Evolutionary conservation across 2,329 filamentous ascomycete species (phyloP).

Genomic region (Cladosporium sp.): DNA sequence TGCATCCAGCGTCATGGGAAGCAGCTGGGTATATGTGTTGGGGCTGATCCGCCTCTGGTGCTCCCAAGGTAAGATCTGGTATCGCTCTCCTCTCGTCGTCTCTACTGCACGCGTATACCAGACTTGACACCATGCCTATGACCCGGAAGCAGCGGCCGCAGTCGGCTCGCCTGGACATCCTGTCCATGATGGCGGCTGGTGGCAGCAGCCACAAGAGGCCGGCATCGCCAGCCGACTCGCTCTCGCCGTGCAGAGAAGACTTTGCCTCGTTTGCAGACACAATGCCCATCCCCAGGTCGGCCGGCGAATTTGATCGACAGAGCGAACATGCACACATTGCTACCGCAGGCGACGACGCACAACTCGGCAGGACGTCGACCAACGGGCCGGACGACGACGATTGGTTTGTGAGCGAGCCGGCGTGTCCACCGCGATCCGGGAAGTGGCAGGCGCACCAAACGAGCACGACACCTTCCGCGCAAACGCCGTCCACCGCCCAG

Average conservation of each 20-base stretch:
- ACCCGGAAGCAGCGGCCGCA: constrained; percentile 3
- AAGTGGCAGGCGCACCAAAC: constrained; percentile 11
- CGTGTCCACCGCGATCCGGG: constrained; percentile 2
- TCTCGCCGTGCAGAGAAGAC: constrained; percentile 14
- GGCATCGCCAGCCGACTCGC: constrained; percentile 15
- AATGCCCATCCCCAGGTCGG: neutral
- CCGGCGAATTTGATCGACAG: neutral
- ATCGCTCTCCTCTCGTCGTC: neutral
- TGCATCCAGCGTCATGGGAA: neutral
- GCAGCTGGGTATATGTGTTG: neutral
- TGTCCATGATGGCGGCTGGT: constrained; percentile 12
- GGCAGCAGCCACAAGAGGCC: constrained; percentile 5
- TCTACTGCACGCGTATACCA: neutral
- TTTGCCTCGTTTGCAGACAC: neutral
- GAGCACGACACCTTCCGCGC: constrained; percentile 10
- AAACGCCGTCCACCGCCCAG: neutral
- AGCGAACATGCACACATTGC: neutral
- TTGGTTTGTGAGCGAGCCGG: constrained; percentile 5
- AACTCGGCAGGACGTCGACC: neutral
- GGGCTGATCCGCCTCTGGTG: neutral
- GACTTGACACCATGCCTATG: neutral
- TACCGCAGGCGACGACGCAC: neutral
- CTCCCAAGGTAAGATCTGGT: neutral
- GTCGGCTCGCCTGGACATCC: constrained; percentile 19
- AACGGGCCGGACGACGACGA: constrained; percentile 7